Percentiles rank a stretch among this genome's conserved stretches.
Evolutionary conservation across 2,329 filamentous ascomycete species (phyloP).

Genomic region (Colletotrichum cereale): DNA sequence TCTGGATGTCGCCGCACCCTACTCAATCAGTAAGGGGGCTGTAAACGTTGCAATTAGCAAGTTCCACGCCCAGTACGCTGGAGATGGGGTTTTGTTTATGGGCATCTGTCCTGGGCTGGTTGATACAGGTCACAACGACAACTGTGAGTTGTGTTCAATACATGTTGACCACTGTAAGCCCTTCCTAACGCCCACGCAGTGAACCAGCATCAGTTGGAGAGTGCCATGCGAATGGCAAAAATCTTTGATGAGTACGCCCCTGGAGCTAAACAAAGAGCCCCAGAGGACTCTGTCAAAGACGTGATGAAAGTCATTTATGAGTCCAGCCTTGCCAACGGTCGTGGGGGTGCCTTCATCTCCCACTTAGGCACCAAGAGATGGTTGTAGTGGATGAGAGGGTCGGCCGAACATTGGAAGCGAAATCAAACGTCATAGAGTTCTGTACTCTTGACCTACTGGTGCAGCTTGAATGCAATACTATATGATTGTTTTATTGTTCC

Average conservation of each 20-base stretch:
- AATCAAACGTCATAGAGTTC: too few relatives aligned
- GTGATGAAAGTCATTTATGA: constrained; percentile 52
- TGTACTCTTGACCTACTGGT: too few relatives aligned
- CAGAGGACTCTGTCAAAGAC: constrained; percentile 51
- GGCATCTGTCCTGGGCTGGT: constrained; percentile 65
- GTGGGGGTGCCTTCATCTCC: constrained; percentile 65
- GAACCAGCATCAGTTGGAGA: constrained; percentile 46
- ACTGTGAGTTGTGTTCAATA: constrained; percentile 42
- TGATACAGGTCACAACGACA: constrained; percentile 50
- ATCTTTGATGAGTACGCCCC: constrained; percentile 55
- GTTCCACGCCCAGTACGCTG: constrained; percentile 61
- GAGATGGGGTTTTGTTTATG: constrained; percentile 66
- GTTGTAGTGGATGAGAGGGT: constrained; percentile 51
- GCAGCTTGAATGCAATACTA: too few relatives aligned
- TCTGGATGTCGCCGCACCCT: constrained; percentile 53
- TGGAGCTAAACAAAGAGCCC: constrained; percentile 51
- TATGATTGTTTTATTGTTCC: too few relatives aligned
- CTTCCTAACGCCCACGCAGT: constrained; percentile 16
- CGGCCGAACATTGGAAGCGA: background rate
- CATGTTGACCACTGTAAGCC: background rate
- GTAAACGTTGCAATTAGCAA: constrained; percentile 66
- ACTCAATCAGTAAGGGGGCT: constrained; percentile 64
- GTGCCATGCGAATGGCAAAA: constrained; percentile 43
- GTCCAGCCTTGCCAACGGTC: constrained; percentile 58
- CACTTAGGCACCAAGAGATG: constrained; percentile 67